Conservation (phyloP, 208 protist genomes). For the Crithidia thermophila region DNA sequence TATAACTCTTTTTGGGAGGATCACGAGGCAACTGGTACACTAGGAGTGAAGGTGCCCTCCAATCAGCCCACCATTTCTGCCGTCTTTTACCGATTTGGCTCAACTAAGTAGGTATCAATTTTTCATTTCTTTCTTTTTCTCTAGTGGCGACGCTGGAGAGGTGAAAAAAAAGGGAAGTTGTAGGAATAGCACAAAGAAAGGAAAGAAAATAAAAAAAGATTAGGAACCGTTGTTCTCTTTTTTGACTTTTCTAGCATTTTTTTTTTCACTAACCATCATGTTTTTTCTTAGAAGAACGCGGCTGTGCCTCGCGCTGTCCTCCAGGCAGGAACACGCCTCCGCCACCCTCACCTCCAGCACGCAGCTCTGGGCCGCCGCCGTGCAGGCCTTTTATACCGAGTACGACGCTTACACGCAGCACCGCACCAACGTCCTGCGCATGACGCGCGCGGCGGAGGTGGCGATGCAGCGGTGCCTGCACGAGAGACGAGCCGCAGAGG, state of each 20-base stretch:
- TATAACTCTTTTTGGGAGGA: too few relatives aligned
- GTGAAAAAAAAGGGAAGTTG: neutral
- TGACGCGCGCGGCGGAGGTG: slow-evolving; percentile 21
- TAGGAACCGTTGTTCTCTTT: neutral
- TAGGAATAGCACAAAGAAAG: neutral
- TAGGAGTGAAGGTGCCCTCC: neutral
- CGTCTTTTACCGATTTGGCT: too few relatives aligned
- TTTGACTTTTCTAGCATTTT: neutral
- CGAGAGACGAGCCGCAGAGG: slow-evolving; percentile 47
- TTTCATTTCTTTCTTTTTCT: too few relatives aligned
- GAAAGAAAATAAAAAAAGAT: neutral
- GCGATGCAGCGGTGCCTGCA: slow-evolving; percentile 67
- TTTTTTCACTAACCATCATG: neutral
- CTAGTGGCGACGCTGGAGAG: neutral
- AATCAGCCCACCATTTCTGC: too few relatives aligned
- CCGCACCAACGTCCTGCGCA: neutral
- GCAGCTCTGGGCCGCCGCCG: slow-evolving; percentile 35
- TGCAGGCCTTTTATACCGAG: slow-evolving; percentile 30
- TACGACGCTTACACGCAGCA: slow-evolving; percentile 10
- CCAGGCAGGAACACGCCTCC: too few relatives aligned
- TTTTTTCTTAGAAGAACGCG: neutral
- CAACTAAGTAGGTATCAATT: too few relatives aligned
- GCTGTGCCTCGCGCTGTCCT: too few relatives aligned
- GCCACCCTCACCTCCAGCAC: slow-evolving; percentile 10
- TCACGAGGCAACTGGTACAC: too few relatives aligned